Conservation (phyloP, 2,329 filamentous ascomycete species). For the Blastomyces parvus region DNA sequence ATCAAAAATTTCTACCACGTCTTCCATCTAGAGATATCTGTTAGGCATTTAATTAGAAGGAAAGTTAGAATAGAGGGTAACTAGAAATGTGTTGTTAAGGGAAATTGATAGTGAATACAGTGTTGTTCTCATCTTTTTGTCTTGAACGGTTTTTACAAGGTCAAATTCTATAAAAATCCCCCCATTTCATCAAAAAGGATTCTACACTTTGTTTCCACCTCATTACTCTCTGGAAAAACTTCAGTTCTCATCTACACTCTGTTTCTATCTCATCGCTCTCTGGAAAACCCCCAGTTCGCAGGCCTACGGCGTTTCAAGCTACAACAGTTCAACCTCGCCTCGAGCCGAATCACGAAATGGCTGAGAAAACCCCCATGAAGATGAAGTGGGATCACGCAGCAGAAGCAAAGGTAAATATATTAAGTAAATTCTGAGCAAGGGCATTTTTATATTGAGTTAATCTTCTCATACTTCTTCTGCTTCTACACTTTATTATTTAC, state of each 20-base stretch:
- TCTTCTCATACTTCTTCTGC: not conserved
- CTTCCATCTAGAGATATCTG: too few species aligned
- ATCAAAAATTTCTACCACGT: too few species aligned
- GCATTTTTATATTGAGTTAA: not conserved
- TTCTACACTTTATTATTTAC: not conserved
- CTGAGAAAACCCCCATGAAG: slow-evolving; percentile 16
- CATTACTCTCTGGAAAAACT: not conserved
- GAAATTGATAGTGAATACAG: not conserved
- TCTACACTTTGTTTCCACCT: not conserved
- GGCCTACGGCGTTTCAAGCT: not conserved
- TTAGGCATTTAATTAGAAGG: too few species aligned
- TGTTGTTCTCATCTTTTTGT: not conserved
- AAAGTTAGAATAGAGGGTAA: too few species aligned
- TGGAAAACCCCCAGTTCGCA: not conserved
- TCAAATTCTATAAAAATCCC: not conserved
- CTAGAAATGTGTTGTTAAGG: too few species aligned
- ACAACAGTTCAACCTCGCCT: not conserved
- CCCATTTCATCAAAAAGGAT: not conserved
- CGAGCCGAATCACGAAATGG: not conserved
- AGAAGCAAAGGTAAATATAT: slow-evolving; percentile 21
- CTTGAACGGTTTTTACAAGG: not conserved
- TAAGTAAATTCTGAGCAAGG: not conserved
- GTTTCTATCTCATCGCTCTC: not conserved
- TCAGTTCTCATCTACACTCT: not conserved
- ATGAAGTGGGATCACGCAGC: slow-evolving; percentile 21